Base-by-base conservation (phyloP, 768 basidiomycete genomes). In the Lentinula boryana region DNA sequence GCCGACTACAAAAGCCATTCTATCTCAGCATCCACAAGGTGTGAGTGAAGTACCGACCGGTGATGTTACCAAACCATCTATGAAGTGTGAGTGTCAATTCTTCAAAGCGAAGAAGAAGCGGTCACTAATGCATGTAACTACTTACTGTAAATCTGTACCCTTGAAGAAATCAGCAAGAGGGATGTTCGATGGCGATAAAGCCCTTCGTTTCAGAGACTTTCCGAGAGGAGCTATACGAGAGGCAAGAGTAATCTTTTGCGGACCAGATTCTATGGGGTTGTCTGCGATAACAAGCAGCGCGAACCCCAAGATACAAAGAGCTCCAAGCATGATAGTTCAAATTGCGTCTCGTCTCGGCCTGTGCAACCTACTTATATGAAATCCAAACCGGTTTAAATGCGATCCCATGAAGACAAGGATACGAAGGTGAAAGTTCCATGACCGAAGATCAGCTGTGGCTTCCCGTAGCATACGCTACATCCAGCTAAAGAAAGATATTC, bases 141-240 rank as follows among this genome's bases (percentile, higher is more conserved):
- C 75, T 67, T 61, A 84, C 80, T 84, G 83, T n/a, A 84, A 75
- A 67, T 84, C 83, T 40, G 83, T 84, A 44, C 82, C 83, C 53
- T 75, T 63, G 72, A 83, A 84, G 67, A 81, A 82, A 70, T 83
- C 81, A 12, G 72, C 73, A 15, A 84, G 69, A 49, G 80, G 80
- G 40, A 79, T 70, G n/a, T 71, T 75, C 32, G 72, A 66, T 7
- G 81, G 75, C 33, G 70, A 65, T 40, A 78, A 63, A 16, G 73
- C 75, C 60, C 78, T 72, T 33, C 72, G 70, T 60, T 72, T 72
- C 58, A 70, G 46, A 16, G 71, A 60, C 54, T n/a, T 53, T 33
- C 61, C 61, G 23, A 32, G 58, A 27, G 69, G 65, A 21, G 64
- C 56, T 33, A 54, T 63, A 48, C 74, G 68, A 31, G 73, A 71